A percentile compares a stretch with the other conserved stretches of the same genome.
Evolutionary conservation across 2,329 filamentous ascomycete species (phyloP).

Genomic region (Xylariaceae sp.): DNA sequence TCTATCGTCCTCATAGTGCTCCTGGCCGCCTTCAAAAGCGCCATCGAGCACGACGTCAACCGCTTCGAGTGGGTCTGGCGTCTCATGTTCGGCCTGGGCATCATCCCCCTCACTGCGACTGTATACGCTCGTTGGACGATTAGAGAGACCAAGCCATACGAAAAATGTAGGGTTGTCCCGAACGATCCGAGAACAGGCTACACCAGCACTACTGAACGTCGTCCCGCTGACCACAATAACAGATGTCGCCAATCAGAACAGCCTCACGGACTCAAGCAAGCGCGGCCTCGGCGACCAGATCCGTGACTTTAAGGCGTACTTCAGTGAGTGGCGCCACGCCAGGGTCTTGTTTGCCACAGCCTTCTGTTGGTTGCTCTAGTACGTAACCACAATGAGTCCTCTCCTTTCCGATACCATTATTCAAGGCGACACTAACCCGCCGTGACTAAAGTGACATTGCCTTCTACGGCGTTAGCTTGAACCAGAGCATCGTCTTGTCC

Average conservation of each 20-base stretch:
- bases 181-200: neutral
- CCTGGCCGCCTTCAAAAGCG: conserved; percentile 43
- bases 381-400: neutral
- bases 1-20: conserved; percentile 43
- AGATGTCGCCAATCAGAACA: neutral
- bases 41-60: neutral
- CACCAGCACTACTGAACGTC: conserved; percentile 37
- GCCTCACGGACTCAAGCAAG: neutral
- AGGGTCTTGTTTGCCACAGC: neutral
- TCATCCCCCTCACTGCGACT: conserved; percentile 73
- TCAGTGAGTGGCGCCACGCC: neutral
- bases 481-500: conserved; percentile 67
- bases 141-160: conserved; percentile 50
- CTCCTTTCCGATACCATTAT: neutral
- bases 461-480: conserved; percentile 67
- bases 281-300: neutral
- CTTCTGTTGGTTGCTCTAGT: conserved; percentile 49
- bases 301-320: neutral
- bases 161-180: conserved; percentile 6
- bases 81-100: conserved; percentile 73
- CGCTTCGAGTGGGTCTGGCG: conserved; percentile 51
- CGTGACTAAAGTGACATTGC: conserved; percentile 33
- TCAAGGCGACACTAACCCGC: neutral
- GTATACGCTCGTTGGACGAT: conserved; percentile 78
- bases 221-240: conserved; percentile 59